A percentile compares a stretch with the other conserved stretches of the same genome.
Conservation (phyloP, 768 basidiomycete species). For the Russula ochroleuca region DNA sequence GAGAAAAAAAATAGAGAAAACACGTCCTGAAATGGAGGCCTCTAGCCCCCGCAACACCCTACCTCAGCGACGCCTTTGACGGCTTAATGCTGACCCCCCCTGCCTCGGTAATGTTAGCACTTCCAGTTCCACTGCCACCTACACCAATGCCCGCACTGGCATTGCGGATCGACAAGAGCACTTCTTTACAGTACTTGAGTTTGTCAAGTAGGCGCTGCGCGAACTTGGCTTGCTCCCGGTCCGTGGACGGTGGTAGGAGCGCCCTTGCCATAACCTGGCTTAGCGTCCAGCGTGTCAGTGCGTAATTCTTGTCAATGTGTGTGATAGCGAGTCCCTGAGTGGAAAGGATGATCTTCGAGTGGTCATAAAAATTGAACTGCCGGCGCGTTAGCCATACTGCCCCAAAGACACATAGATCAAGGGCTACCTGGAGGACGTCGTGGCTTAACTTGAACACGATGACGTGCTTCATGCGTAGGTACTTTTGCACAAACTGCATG, state of each 20-base stretch:
- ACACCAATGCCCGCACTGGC: slow-evolving; percentile 41
- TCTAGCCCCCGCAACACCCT: neutral
- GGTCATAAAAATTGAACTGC: slow-evolving; percentile 99
- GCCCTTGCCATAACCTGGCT: slow-evolving; percentile 63
- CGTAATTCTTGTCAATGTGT: slow-evolving; percentile 87
- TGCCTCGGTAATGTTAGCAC: slow-evolving; percentile 3
- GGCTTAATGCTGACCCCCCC: slow-evolving; percentile 7
- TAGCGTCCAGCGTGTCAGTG: slow-evolving; percentile 67
- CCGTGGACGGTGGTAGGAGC: slow-evolving; percentile 39
- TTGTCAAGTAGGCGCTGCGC: slow-evolving; percentile 67
- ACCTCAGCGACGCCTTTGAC: slow-evolving; percentile 17
- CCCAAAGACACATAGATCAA: neutral
- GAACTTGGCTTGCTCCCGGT: slow-evolving; percentile 57
- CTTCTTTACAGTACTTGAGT: slow-evolving; percentile 83
- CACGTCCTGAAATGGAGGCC: neutral
- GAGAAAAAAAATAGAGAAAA: slow-evolving; percentile 1
- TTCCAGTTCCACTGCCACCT: neutral
- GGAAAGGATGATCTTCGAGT: slow-evolving; percentile 89
- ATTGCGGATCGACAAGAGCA: slow-evolving; percentile 63
- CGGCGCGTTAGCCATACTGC: slow-evolving; percentile 11
- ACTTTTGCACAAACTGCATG: slow-evolving; percentile 95
- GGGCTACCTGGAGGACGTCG: slow-evolving; percentile 83
- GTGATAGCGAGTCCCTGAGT: slow-evolving; percentile 74
- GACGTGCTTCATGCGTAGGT: slow-evolving; percentile 93
- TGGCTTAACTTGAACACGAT: slow-evolving; percentile 96